Evolutionary conservation across 2,329 filamentous ascomycete species (phyloP), one percentile per base, ranked within the genome.

Genomic region (Colletotrichum incanum): DNA sequence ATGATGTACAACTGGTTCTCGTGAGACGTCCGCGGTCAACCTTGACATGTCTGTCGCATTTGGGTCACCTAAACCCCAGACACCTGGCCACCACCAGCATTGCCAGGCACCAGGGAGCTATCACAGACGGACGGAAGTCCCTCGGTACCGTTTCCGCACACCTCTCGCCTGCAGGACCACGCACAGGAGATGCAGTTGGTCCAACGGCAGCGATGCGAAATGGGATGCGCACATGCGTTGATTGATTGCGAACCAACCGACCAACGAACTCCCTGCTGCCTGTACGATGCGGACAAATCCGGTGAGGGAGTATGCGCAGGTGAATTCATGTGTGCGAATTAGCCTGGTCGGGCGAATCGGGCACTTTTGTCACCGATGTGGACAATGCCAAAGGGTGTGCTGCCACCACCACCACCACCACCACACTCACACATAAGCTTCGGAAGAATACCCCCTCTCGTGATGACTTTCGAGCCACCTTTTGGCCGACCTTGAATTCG

Each of bases 271-370:
- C 14, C 16, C 37, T 59, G 39, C n/a, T 45, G 56, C 26, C 37
- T 56, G 34, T 37, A 28, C 20, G 54, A 56, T 56, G 52, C n/a
- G 54, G 54, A 20, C 31, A 20, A 56, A 37, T 39, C 34, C 31
- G 23, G 54, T n/a, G 31, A 12, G 11, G 37, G 54, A 28, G n/a
- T 23, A 37, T 37, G 54, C 54, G 31, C 31, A n/a, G 31, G 54
- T 56, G 31, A 28, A 34, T 56, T 14, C 31, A 39, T 23, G 54
- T 37, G 28, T 56, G 54, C 54, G 31, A 56, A n/a, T 31, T 7
- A 11, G 9, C 39, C 14, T 47, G 41, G 41, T 37, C 41, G n/a
- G 41, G 58, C 58, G 58, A 61, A 61, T 61, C 58, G 58, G 56
- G 58, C 41, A 49, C 54, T 60, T 60, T 49, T 47, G 58, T 45